These are phyloP conservation scores for Hyaloraphidium curvatum DNA, from an alignment of 192 early-diverging fungal genomes.

Conservation along the genomic window DNA sequence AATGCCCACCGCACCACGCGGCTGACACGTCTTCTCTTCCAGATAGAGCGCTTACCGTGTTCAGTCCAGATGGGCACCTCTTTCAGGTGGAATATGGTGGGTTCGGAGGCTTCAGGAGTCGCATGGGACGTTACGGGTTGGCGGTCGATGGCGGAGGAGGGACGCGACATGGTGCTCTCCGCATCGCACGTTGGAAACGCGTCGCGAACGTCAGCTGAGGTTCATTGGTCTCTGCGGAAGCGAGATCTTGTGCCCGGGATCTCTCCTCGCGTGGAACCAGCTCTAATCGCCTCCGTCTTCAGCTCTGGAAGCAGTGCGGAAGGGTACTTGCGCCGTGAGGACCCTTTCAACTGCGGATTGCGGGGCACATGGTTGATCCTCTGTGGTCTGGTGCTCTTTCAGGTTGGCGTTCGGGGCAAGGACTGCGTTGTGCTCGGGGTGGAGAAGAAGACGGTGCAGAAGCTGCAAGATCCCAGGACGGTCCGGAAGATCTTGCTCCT, in stretches of 20 bases:
- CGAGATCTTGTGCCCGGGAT: not conserved
- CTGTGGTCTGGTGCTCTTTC: slow-evolving; percentile 4
- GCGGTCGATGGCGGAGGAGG: no score
- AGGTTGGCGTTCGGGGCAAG: slow-evolving; percentile 91
- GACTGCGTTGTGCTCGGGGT: slow-evolving; percentile 83
- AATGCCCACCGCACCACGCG: no score
- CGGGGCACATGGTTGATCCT: not conserved
- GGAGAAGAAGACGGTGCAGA: slow-evolving; percentile 86
- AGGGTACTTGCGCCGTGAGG: slow-evolving; percentile 89
- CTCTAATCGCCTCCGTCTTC: not conserved
- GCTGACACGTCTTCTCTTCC: no score
- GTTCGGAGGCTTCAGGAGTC: no score
- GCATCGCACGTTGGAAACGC: not conserved
- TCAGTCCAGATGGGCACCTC: slow-evolving; percentile 94
- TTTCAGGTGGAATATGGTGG: slow-evolving; percentile 93
- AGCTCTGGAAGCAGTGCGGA: slow-evolving; percentile 91
- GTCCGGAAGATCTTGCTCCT: slow-evolving; percentile 91
- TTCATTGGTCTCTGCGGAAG: not conserved
- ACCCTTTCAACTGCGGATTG: not conserved
- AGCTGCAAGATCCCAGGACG: slow-evolving; percentile 93
- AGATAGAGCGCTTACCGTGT: slow-evolving; percentile 95
- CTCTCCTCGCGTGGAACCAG: not conserved
- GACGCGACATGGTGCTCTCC: not conserved
- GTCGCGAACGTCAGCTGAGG: not conserved
- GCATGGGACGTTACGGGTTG: no score